Evolutionary conservation across 805 yeast genomes (phyloP).

Genomic region (Blastobotrys chiropterorum): DNA sequence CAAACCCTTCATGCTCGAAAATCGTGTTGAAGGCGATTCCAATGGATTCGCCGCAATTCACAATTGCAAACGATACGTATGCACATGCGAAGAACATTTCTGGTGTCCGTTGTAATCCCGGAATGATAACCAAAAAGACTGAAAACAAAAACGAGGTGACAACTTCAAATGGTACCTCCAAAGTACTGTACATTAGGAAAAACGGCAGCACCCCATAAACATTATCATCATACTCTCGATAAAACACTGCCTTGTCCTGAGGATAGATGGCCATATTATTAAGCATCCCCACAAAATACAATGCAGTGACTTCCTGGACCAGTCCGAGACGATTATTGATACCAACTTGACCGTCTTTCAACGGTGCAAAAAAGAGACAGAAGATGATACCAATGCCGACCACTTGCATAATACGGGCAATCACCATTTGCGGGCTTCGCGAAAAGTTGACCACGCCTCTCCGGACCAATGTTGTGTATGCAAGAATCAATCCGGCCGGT

Average conservation of each 20-base stretch:
- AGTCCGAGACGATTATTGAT: slow-evolving; percentile 66
- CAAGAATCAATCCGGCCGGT: slow-evolving; percentile 30
- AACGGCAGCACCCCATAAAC: slow-evolving; percentile 63
- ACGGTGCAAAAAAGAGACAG: slow-evolving; percentile 61
- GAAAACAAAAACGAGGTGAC: slow-evolving; percentile 53
- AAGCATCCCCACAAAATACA: slow-evolving; percentile 75
- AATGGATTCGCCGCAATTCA: slow-evolving; percentile 76
- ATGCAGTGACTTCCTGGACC: slow-evolving; percentile 63
- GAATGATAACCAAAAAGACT: slow-evolving; percentile 56
- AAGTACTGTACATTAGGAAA: slow-evolving; percentile 48
- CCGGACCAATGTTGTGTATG: slow-evolving; percentile 32
- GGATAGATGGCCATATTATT: slow-evolving; percentile 76
- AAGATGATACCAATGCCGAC: slow-evolving; percentile 57
- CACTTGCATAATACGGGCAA: slow-evolving; percentile 61
- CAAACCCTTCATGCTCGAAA: slow-evolving; percentile 71
- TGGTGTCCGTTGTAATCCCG: slow-evolving; percentile 66
- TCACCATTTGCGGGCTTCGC: slow-evolving; percentile 50
- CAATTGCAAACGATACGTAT: slow-evolving; percentile 46
- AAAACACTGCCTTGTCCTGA: slow-evolving; percentile 63
- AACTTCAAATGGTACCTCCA: slow-evolving; percentile 66
- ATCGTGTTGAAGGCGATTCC: slow-evolving; percentile 76
- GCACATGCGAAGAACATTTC: slow-evolving; percentile 61
- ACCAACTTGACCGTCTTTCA: slow-evolving; percentile 42
- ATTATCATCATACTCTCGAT: slow-evolving; percentile 70
- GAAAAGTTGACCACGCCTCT: slow-evolving; percentile 40